A percentile compares a stretch with the other conserved stretches of the same genome.
These are phyloP conservation scores for Claviceps paspali DNA, from an alignment of 2,329 filamentous ascomycete genomes.

Conservation along the genomic window DNA sequence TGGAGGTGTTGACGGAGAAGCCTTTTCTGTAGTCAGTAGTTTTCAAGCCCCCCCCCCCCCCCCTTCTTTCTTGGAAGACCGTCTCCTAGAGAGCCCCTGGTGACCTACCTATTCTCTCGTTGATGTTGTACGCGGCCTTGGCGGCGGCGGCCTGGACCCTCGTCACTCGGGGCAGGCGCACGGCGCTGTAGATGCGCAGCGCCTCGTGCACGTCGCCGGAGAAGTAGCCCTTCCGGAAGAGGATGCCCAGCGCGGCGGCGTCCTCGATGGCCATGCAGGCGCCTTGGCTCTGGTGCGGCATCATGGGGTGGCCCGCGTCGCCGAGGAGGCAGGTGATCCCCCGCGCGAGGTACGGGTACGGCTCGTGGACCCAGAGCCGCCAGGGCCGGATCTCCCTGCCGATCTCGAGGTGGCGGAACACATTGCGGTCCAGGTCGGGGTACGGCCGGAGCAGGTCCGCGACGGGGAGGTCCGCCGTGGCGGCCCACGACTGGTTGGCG, in stretches of 20 bases:
- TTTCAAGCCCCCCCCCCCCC: no score
- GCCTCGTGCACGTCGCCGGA: slow-evolving; percentile 30
- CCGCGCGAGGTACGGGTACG: slow-evolving; percentile 42
- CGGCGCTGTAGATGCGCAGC: slow-evolving; percentile 34
- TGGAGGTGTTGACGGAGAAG: slow-evolving; percentile 45
- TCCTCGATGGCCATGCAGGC: slow-evolving; percentile 54
- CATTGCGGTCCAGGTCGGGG: slow-evolving; percentile 41
- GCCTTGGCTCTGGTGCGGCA: slow-evolving; percentile 52
- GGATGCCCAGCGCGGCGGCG: slow-evolving; percentile 45
- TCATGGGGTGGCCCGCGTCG: slow-evolving; percentile 53
- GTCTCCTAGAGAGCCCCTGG: no score
- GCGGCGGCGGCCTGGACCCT: slow-evolving; percentile 41
- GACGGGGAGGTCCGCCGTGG: slow-evolving; percentile 31
- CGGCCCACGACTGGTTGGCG: slow-evolving; percentile 43
- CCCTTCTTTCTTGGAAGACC: no score
- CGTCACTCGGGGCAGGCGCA: slow-evolving; percentile 38
- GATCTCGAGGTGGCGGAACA: slow-evolving; percentile 41
- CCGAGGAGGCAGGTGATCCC: slow-evolving; percentile 41
- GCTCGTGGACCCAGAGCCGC: slow-evolving; percentile 45
- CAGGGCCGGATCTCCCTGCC: slow-evolving; percentile 49
- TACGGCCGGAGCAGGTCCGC: slow-evolving; percentile 47
- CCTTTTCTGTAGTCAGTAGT: no score
- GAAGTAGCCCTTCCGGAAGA: slow-evolving; percentile 37
- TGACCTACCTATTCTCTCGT: slow-evolving; percentile 41
- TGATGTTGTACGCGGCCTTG: slow-evolving; percentile 45